Evolutionary conservation across 345 rosid species (phyloP), one percentile per base, ranked within the genome.

Genomic region (Aegle marmelos): DNA sequence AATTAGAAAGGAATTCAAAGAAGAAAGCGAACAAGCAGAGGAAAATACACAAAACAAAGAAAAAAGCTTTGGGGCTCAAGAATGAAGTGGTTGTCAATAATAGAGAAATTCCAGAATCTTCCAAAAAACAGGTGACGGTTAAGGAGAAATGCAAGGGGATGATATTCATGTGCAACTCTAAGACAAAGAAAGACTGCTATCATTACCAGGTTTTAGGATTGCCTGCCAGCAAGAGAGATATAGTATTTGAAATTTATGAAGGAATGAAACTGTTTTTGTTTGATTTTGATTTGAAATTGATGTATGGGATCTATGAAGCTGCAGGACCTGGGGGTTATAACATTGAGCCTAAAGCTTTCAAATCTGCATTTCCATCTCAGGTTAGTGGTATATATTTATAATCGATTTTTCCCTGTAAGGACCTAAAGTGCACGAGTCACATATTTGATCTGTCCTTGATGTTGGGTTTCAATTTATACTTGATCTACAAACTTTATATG

Each of bases 91-190:
- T 39, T 73, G 53, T 37, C 33, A 63, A 76, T 73, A 33, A 53
- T 41, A 41, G 3, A 33, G 66, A 73, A 31, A 66, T 34, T 41
- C 70, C 54, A 73, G 76, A 77, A 63, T 14, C 77, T 77, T 57
- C 77, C 63, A 28, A 63, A 14, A 76, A 67, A 73, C 70, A 63
- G 27, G 28, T n/a, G 41, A 53, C 10, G 27, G 54, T 0, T 67
- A 63, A 39, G 41, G 61, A 45, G 22, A 57, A 73, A 30, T 11
- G 27, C 37, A 33, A 10, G 31, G 81, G 86, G 74, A 83, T 83
- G 83, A 83, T 83, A 77, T 83, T 80, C 31, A 80, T 80, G 83
- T 80, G 86, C 65, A 83, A 75, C 78, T 75, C 86, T 17, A 77
- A 80, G 80, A 83, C 79, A 16, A 83, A 80, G 66, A 25, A 69